These are phyloP conservation scores for Komagataella mondaviorum DNA, from an alignment of 805 yeast genomes.

Conservation along the genomic window DNA sequence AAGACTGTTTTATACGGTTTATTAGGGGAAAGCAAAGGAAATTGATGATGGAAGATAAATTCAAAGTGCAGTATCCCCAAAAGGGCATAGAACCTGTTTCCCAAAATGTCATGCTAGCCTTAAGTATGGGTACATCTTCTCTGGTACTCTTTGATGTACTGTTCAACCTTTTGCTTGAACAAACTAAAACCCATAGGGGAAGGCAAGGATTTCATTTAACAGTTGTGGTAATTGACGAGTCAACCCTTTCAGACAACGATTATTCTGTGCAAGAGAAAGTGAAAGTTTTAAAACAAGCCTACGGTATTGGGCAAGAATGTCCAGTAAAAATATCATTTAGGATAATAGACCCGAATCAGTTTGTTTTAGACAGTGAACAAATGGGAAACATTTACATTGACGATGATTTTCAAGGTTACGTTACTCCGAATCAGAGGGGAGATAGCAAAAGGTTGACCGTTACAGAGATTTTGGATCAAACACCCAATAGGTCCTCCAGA, in stretches of 20 bases:
- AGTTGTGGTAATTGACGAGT: conserved; percentile 34
- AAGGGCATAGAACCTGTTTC: conserved; percentile 14
- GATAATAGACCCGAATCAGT: conserved; percentile 26
- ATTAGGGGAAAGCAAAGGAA: conserved; percentile 71
- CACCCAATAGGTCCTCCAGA: conserved; percentile 43
- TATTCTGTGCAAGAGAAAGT: conserved; percentile 2
- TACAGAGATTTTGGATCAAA: conserved; percentile 21
- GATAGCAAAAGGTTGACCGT: conserved; percentile 7
- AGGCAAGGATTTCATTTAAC: conserved; percentile 52
- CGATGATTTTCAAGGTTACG: conserved; percentile 13
- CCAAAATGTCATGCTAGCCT: conserved; percentile 40
- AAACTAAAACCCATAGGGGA: conserved; percentile 45
- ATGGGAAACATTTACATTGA: conserved; percentile 20
- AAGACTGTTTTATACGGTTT: conserved; percentile 56
- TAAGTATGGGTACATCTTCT: conserved; percentile 59
- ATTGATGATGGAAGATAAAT: conserved; percentile 59
- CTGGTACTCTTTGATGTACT: conserved; percentile 58
- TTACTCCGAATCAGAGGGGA: conserved; percentile 3
- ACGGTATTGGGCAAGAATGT: conserved; percentile 6
- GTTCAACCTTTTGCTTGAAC: conserved; percentile 47
- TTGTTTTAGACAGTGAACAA: conserved; percentile 16
- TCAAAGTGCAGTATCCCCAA: conserved; percentile 52
- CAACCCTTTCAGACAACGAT: conserved; percentile 6
- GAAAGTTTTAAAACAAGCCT: conserved; percentile 5
- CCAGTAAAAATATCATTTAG: conserved; percentile 23